phyloP scores from a whole-genome alignment of 1,139 yeast genomes.

The Zygosaccharomyces pseudobailii region DNA sequence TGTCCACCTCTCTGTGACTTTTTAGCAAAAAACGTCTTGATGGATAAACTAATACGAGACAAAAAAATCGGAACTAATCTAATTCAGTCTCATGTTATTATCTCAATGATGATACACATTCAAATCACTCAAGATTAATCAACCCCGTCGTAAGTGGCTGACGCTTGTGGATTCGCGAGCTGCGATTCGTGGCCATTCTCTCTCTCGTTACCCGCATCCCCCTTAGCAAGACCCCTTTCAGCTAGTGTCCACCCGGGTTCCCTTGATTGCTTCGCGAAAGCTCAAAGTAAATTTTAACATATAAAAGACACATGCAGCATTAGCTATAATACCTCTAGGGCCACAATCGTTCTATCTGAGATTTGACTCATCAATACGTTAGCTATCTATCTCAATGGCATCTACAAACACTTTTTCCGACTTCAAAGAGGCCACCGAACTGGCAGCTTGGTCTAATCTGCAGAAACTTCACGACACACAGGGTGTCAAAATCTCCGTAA shows the following conservation, averaged over 20 bases:
- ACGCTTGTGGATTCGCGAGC: not conserved
- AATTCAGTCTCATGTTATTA: not conserved
- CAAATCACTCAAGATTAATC: not conserved
- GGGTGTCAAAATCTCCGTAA: conserved; percentile 68
- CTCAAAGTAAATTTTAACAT: not conserved
- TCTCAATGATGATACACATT: not conserved
- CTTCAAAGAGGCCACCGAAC: conserved; percentile 66
- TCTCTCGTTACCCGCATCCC: not conserved
- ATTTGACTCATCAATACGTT: not conserved
- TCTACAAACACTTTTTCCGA: conserved; percentile 38
- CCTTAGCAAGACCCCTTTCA: not conserved
- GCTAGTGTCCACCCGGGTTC: not conserved
- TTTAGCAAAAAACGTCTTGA: not conserved
- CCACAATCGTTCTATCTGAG: not conserved
- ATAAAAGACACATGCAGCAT: too few relatives aligned
- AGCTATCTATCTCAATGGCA: conserved; percentile 14
- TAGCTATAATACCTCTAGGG: too few relatives aligned
- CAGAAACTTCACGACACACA: conserved; percentile 61
- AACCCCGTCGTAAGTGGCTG: not conserved
- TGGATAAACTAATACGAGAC: not conserved
- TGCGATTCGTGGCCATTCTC: not conserved
- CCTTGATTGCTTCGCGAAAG: not conserved
- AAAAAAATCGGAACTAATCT: not conserved
- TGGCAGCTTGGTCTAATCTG: conserved; percentile 80
- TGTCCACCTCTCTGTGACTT: not conserved